These are phyloP conservation scores for Middelhovenomyces tepae DNA, from an alignment of 805 yeast genomes.

Conservation along the genomic window DNA sequence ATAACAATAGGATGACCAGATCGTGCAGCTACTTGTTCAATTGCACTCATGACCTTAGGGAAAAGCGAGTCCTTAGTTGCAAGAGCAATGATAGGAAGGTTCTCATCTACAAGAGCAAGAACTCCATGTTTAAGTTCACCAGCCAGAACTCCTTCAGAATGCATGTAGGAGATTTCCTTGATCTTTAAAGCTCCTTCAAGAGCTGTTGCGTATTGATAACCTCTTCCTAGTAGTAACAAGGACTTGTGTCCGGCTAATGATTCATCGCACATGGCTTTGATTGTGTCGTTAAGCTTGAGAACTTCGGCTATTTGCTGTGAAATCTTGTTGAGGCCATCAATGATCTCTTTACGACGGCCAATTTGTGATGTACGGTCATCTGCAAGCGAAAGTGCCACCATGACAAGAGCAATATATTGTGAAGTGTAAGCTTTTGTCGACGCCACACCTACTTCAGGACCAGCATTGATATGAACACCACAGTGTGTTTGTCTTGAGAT, in stretches of 20 bases:
- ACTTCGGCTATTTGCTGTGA: constrained; percentile 81
- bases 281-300: constrained; percentile 59
- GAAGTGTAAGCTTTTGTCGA: constrained; percentile 98
- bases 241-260: constrained; percentile 77
- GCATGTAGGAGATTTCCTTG: constrained; percentile 97
- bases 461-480: constrained; percentile 99
- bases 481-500: constrained; percentile 96
- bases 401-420: constrained; percentile 91
- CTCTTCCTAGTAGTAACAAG: constrained; percentile 87
- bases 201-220: constrained; percentile 95
- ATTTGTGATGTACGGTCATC: constrained; percentile 77
- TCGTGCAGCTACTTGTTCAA: constrained; percentile 95
- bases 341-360: constrained; percentile 74
- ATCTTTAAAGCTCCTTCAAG: constrained; percentile 97
- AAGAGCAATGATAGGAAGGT: constrained; percentile 87
- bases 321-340: constrained; percentile 72
- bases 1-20: constrained; percentile 93
- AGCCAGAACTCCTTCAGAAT: constrained; percentile 97
- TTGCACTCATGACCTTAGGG: constrained; percentile 92
- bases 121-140: constrained; percentile 99
- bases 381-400: constrained; percentile 92
- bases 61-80: constrained; percentile 95
- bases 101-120: constrained; percentile 89
- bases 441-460: constrained; percentile 99
- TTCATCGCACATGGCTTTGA: constrained; percentile 64